A percentile compares a stretch with the other conserved stretches of the same genome.
phyloP scores from a whole-genome alignment of 495 filamentous ascomycete genomes.

The Parmelia sp. region DNA sequence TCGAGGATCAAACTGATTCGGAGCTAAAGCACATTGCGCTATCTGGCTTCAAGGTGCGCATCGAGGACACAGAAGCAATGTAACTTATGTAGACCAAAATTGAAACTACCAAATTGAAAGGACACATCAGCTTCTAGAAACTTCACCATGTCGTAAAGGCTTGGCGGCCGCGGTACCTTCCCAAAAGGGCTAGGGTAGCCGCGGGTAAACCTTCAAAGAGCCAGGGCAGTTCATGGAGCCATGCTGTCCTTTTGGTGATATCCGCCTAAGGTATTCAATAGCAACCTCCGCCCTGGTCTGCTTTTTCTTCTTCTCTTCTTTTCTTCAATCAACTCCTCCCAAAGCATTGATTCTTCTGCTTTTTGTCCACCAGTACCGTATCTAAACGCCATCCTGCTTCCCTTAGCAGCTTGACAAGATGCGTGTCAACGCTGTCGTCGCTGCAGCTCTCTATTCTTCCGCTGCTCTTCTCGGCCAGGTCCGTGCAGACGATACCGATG shows the following conservation, averaged over 20 bases:
- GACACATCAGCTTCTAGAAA: neutral
- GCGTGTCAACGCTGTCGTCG: constrained; percentile 67
- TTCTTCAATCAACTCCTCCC: constrained; percentile 3
- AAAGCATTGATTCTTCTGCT: neutral
- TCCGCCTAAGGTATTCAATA: constrained; percentile 19
- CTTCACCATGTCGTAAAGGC: neutral
- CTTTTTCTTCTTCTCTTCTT: constrained; percentile 10
- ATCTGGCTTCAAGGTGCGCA: neutral
- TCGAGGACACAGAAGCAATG: neutral
- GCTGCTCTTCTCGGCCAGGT: constrained; percentile 65
- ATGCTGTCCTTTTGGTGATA: constrained; percentile 17
- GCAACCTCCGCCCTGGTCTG: neutral
- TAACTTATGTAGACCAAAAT: neutral
- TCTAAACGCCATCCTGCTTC: constrained; percentile 8
- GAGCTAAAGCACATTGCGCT: neutral
- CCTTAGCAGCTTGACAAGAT: constrained; percentile 47
- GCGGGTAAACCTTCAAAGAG: constrained; percentile 18
- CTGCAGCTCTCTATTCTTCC: constrained; percentile 58
- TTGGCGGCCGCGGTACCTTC: constrained; percentile 7
- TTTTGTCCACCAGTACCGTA: neutral
- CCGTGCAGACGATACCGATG: constrained; percentile 59
- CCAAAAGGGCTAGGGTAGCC: constrained; percentile 11
- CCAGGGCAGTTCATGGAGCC: constrained; percentile 16
- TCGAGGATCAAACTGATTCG: neutral
- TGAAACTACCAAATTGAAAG: neutral